A percentile compares a stretch with the other conserved stretches of the same genome.
Conservation (phyloP, 495 filamentous ascomycete genomes). For the Parmelia sp. region DNA sequence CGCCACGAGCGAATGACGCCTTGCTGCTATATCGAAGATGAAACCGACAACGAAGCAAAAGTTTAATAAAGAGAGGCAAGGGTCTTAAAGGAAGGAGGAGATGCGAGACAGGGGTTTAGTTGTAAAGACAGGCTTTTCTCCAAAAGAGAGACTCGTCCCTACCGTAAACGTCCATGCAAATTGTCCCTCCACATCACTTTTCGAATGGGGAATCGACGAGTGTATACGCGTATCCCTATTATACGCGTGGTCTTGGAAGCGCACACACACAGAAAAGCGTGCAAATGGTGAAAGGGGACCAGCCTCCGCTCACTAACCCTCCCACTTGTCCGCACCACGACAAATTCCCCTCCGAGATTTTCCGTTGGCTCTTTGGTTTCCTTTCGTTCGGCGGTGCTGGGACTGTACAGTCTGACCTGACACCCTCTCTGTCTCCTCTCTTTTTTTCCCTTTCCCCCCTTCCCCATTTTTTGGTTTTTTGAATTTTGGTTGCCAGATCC, state of each 20-base stretch:
- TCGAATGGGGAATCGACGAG: not conserved
- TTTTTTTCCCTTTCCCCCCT: too few species aligned
- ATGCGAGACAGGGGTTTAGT: not conserved
- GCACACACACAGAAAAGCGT: too few species aligned
- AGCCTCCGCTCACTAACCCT: too few species aligned
- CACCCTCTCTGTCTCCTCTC: not conserved
- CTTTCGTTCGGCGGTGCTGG: not conserved
- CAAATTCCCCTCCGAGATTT: too few species aligned
- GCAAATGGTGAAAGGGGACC: too few species aligned
- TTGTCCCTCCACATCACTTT: not conserved
- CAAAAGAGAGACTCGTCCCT: not conserved
- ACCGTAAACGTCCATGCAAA: not conserved
- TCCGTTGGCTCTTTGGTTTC: too few species aligned
- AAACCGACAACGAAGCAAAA: not conserved
- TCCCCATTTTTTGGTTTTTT: not conserved
- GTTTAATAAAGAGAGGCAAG: not conserved
- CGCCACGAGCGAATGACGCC: not conserved
- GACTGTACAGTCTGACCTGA: not conserved
- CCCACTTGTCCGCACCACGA: too few species aligned
- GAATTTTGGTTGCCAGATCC: too few species aligned
- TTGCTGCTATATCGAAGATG: not conserved
- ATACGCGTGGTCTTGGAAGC: not conserved
- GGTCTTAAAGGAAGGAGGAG: not conserved
- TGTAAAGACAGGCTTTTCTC: not conserved
- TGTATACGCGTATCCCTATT: not conserved